Evolutionary conservation across 768 basidiomycete genomes (phyloP), one percentile per base, ranked within the genome.

Genomic region (Trametes maxima): DNA sequence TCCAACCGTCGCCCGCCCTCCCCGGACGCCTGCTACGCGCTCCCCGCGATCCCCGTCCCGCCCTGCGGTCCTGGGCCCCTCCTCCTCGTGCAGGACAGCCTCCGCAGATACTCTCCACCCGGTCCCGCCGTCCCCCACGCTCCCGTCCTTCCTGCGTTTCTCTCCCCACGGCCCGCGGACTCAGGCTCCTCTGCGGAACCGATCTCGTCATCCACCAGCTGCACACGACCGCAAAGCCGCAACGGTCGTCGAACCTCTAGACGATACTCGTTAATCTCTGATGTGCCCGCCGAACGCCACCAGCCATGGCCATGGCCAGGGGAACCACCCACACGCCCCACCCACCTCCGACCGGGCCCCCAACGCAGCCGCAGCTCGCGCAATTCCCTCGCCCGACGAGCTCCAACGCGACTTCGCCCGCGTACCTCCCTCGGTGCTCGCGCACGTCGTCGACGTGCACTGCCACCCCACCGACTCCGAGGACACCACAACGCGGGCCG

Each of bases 391-490:
- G 8, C 35, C 28, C 12, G 53, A 55, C 33, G 57, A 45, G 28
- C 24, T 64, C 47, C 57, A 55, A 24, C 40, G 25, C 35, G 57
- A 54, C 42, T 47, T 64, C 36, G 57, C 50, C 13, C 43, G 36
- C 19, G 57, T 56, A 8, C 54, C 62, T 2, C 57, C 66, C 25
- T 65, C 68, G 50, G 80, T 94, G 46, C 77, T 92, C 19, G 76
- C 73, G 21, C 92, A 92, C 67, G 77, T 98, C 58, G 81, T 87
- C 55, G 95, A 97, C 70, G 91, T 88, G 0, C 95, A 98, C 66
- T 95, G 92, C 74, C 95, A 98, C 75, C 94, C 95, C 3, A 94
- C 92, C 4, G 95, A 96, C 73, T 82, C 88, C 11, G 74, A 77
- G 22, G 79, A 80, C 5, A 85, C 91, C 75, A 76, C 83, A 24